Base-by-base conservation (phyloP, 495 filamentous ascomycete species). In the Penicillium maclennaniae region DNA sequence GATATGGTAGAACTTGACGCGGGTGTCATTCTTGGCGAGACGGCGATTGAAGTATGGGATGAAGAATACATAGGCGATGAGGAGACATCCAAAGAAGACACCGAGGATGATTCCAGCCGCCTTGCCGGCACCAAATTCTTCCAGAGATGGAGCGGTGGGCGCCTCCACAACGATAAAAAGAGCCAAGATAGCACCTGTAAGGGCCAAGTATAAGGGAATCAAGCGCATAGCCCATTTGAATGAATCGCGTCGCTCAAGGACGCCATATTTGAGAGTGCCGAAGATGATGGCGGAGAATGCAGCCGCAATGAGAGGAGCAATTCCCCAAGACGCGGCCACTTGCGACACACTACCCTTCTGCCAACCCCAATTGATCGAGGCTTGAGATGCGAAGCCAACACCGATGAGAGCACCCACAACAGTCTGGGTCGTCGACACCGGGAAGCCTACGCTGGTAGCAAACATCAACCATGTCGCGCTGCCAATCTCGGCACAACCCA, bases 351-450 rank as follows among this genome's bases (percentile, higher is more conserved):
- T 70, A 52, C 77, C 69, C 36, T 66, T 54, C 0, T 67, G 56
- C 72, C 81, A 83, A 21, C 66, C 75, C 86, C 86, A 89, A 16
- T 65, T 62, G 45, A 87, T 64, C 9, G 68, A 60, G n/a, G 82
- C 79, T 42, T 81, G 63, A 14, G 80, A 61, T 0, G 83, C 84
- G 56, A 87, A 73, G 27, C 84, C 84, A 57, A 86, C 80, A 54
- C 83, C 85, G 47, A 83, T 70, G 36, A 88, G 68, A 45, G 81
- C 82, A 52, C 80, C 79, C 51, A 86, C 73, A 47, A 86, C 76
- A 19, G 82, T 83, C 65, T 87, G 81, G 2, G 84, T 88, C 6
- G 85, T 84, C 0, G 82, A 85, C 36, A 87, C 82, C 1, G 79
- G 83, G 37, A 81, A 67, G 48, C 81, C 81, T 49, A 80, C 51